Percentiles rank a stretch among this genome's conserved stretches.
Conservation (phyloP, 176 grass and related monocot species). For the Oryza glaberrima region DNA sequence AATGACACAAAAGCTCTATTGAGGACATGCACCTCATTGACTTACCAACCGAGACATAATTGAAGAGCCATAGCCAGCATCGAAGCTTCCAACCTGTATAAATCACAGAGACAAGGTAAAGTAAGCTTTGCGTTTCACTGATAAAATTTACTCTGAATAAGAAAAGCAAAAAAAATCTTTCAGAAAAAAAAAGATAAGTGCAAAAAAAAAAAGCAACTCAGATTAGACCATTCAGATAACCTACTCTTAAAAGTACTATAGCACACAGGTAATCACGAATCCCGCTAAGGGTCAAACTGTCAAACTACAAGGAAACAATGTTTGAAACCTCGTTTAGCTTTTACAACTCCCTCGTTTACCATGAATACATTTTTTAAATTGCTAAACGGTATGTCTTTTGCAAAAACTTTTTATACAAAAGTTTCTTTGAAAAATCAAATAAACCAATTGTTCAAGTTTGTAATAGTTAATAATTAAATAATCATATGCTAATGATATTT, state of each 20-base stretch:
- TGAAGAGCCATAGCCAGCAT: slow-evolving; percentile 94
- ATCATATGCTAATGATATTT: too few species aligned
- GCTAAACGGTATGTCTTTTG: too few species aligned
- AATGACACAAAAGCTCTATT: background rate
- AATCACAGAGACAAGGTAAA: slow-evolving; percentile 8
- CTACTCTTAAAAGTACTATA: background rate
- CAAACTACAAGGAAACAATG: background rate
- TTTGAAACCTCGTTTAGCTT: too few species aligned
- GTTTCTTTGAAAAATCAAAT: too few species aligned
- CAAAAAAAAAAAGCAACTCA: background rate
- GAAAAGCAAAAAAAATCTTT: background rate
- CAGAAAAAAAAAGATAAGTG: background rate
- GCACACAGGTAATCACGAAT: background rate
- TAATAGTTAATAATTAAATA: too few species aligned
- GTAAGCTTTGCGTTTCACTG: background rate
- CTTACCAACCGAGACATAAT: slow-evolving; percentile 95
- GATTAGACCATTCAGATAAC: background rate
- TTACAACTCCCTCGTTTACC: too few species aligned
- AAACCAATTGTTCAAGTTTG: too few species aligned
- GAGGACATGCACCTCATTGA: background rate
- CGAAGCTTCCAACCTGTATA: slow-evolving; percentile 87
- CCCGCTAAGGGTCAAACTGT: background rate
- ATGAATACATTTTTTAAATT: too few species aligned
- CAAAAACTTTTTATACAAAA: too few species aligned
- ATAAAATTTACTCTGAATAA: background rate